These are phyloP conservation scores for Blastobotrys malaysiensis DNA, from an alignment of 1,139 yeast species.

Conservation along the genomic window DNA sequence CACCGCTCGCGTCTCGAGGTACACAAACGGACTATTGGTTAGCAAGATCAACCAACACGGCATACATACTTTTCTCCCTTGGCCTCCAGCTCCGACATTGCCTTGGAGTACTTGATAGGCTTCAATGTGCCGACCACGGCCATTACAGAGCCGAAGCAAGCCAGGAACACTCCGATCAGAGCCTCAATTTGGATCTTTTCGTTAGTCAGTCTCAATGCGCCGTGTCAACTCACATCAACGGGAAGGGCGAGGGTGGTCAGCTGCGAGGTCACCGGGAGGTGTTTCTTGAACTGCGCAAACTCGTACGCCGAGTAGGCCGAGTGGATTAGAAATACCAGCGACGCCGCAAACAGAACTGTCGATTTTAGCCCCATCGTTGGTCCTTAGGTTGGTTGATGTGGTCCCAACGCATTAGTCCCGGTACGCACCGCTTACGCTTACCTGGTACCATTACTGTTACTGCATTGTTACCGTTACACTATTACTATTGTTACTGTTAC, in stretches of 20 bases:
- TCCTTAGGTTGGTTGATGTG: too few species aligned
- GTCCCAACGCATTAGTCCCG: too few species aligned
- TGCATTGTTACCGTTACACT: too few species aligned
- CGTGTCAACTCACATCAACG: constrained; percentile 25
- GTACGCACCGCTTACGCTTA: too few species aligned
- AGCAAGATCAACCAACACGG: constrained; percentile 4
- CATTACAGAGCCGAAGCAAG: constrained; percentile 23
- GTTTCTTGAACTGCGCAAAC: constrained; percentile 27
- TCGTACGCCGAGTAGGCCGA: constrained; percentile 35
- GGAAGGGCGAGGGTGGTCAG: constrained; percentile 23
- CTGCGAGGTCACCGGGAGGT: constrained; percentile 18
- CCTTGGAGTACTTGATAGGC: constrained; percentile 28
- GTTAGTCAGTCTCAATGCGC: neutral
- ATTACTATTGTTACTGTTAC: too few species aligned
- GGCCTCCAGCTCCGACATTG: constrained; percentile 25
- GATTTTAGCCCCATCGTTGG: neutral
- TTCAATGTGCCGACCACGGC: constrained; percentile 22
- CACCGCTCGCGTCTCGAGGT: constrained; percentile 32
- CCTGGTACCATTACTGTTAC: too few species aligned
- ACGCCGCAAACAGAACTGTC: constrained; percentile 11
- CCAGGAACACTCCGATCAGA: constrained; percentile 26
- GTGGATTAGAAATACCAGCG: constrained; percentile 28
- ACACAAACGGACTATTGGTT: constrained; percentile 22
- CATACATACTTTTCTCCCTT: constrained; percentile 24
- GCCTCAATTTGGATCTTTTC: constrained; percentile 31